Evolutionary conservation across 495 filamentous ascomycete genomes (phyloP), one percentile per base, ranked within the genome.

Genomic region (Aspergillus coremiiformis): DNA sequence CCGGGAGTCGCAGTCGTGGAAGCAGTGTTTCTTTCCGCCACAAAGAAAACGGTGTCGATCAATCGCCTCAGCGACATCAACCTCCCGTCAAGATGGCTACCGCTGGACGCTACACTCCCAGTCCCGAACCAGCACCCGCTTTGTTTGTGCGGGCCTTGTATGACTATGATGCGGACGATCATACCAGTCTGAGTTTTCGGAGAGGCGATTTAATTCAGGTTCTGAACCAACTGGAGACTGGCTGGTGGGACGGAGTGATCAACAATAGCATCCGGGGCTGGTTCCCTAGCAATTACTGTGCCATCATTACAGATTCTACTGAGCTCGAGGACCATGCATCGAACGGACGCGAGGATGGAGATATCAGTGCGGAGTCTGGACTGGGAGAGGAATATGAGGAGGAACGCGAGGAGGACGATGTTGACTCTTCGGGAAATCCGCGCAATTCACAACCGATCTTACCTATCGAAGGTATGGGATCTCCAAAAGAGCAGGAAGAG

Each of bases 261-360:
- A 66, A 73, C 49, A 66, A 71, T 54, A 90, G 86, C 41, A 83
- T 92, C 52, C 83, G 93, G 57, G 93, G 93, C 49, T 98, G 93
- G 93, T 98, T 98, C 71, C 93, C 93, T 7, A 97, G 93, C 77
- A 98, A 98, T 66, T 98, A 98, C 71, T 97, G 93, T 70, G 79
- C 84, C 48, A 79, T 93, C 35, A 86, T 96, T 60, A 73, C 83
- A 20, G 86, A 84, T 59, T 77, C 81, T 37, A 82, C 86, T 44
- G 87, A 94, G 52, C 63, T 74, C 30, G 67, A 65, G 47, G 62
- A 71, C 24, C 63, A 71, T 22, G 55, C 67, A 52, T 56, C 49
- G 26, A 56, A 67, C 37, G 58, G 54, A 19, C 71, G 77, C 48
- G 70, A 76, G 21, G 75, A 73, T 15, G 68, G 63, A 21, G 84